Evolutionary conservation across 2,329 filamentous ascomycete species (phyloP).

Genomic region (Thielaviopsis euricoi): DNA sequence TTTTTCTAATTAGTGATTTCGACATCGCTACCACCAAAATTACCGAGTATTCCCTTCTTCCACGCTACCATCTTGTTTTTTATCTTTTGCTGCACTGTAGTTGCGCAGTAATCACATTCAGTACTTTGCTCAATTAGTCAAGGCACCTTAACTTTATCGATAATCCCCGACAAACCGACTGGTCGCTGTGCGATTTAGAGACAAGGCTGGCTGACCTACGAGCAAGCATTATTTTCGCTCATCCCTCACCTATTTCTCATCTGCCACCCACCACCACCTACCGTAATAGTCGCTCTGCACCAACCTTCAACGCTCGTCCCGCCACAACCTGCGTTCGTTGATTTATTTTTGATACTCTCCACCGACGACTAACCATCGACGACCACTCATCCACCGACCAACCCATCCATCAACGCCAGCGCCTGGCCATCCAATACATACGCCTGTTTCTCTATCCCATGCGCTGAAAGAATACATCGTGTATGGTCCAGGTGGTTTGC

Average conservation of each 20-base stretch:
- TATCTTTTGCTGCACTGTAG: not conserved
- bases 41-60: not conserved
- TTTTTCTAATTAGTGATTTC: not conserved
- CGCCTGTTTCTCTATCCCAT: not conserved
- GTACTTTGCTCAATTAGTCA: not conserved
- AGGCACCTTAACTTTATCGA: not conserved
- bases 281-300: not conserved
- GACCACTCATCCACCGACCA: too few species aligned
- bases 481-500: constrained; percentile 5
- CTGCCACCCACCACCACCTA: not conserved
- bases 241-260: not conserved
- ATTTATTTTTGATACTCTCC: not conserved
- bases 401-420: not conserved
- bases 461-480: constrained; percentile 2
- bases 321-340: not conserved
- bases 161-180: not conserved
- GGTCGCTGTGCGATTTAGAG: not conserved
- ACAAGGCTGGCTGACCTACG: not conserved
- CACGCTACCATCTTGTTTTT: not conserved
- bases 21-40: not conserved
- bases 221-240: not conserved
- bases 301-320: not conserved
- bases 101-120: not conserved
- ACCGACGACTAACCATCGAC: not conserved
- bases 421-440: not conserved